Evolutionary conservation across 805 yeast species (phyloP).

Genomic region (Dipodascus albidus): DNA sequence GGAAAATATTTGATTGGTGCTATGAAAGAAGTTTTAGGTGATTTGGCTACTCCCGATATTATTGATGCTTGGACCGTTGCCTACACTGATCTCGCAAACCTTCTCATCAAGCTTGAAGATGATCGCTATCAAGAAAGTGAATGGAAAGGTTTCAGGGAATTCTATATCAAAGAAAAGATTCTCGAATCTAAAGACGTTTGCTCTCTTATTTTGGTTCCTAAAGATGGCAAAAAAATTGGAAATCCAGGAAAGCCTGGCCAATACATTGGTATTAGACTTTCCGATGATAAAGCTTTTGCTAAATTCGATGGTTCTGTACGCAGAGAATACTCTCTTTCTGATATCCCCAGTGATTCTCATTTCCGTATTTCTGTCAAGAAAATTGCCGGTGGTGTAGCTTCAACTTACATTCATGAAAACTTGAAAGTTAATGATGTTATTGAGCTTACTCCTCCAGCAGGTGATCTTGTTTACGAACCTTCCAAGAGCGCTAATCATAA

Average conservation of each 20-base stretch:
- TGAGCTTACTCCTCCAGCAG: constrained; percentile 48
- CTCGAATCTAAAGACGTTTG: constrained; percentile 37
- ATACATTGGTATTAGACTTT: constrained; percentile 29
- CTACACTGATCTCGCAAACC: constrained; percentile 49
- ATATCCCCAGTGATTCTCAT: constrained; percentile 26
- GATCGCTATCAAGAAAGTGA: constrained; percentile 32
- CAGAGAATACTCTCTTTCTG: constrained; percentile 49
- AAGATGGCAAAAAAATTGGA: constrained; percentile 27
- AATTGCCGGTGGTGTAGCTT: constrained; percentile 37
- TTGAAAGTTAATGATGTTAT: constrained; percentile 38
- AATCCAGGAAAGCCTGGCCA: constrained; percentile 31
- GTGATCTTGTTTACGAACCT: constrained; percentile 31
- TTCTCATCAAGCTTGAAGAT: constrained; percentile 45
- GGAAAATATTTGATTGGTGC: constrained; percentile 47
- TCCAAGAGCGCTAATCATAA: constrained; percentile 21
- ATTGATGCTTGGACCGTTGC: constrained; percentile 56
- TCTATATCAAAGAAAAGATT: constrained; percentile 32
- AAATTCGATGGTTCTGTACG: constrained; percentile 27
- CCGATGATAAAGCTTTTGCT: constrained; percentile 25
- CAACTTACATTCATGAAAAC: constrained; percentile 37
- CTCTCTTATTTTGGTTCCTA: constrained; percentile 40
- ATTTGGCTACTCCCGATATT: constrained; percentile 47
- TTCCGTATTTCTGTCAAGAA: constrained; percentile 50
- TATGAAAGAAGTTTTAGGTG: constrained; percentile 43
- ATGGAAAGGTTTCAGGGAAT: constrained; percentile 52